Evolutionary conservation across 2,329 filamentous ascomycete species (phyloP).

Genomic region (Exophiala spinifera): DNA sequence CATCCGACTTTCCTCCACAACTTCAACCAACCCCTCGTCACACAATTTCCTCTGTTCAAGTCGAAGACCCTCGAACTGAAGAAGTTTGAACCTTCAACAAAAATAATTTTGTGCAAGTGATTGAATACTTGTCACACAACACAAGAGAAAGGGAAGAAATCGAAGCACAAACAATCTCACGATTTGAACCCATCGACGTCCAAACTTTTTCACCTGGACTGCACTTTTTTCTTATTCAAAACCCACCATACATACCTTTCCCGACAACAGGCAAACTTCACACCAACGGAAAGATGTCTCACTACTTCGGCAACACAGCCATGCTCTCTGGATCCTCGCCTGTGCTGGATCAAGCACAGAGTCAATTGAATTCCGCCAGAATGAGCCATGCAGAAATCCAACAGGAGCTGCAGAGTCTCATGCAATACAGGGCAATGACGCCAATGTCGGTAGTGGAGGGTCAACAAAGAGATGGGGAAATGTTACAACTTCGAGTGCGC

Average conservation of each 20-base stretch:
- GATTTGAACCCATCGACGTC: background rate
- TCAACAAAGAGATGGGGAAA: slow-evolving; percentile 12
- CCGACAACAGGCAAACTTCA: background rate
- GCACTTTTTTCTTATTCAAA: background rate
- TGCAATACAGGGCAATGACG: slow-evolving; percentile 14
- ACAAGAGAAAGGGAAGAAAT: no score
- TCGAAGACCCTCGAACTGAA: no score
- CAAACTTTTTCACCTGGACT: background rate
- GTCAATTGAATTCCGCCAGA: slow-evolving; percentile 10
- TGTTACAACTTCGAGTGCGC: slow-evolving; percentile 4
- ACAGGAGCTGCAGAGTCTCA: slow-evolving; percentile 16
- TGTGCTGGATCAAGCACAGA: slow-evolving; percentile 15
- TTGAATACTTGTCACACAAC: no score
- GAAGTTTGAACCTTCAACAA: no score
- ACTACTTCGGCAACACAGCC: slow-evolving; percentile 4
- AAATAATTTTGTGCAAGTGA: no score
- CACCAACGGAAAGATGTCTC: slow-evolving; percentile 6
- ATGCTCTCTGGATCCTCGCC: slow-evolving; percentile 12
- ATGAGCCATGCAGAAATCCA: slow-evolving; percentile 12
- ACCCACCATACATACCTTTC: background rate
- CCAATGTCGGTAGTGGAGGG: slow-evolving; percentile 18
- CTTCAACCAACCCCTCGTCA: background rate
- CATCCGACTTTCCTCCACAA: background rate
- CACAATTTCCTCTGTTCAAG: background rate
- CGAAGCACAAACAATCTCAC: background rate